Evolutionary conservation across 257 asterid genomes (phyloP).

Genomic region (Solanum sparsipilum): DNA sequence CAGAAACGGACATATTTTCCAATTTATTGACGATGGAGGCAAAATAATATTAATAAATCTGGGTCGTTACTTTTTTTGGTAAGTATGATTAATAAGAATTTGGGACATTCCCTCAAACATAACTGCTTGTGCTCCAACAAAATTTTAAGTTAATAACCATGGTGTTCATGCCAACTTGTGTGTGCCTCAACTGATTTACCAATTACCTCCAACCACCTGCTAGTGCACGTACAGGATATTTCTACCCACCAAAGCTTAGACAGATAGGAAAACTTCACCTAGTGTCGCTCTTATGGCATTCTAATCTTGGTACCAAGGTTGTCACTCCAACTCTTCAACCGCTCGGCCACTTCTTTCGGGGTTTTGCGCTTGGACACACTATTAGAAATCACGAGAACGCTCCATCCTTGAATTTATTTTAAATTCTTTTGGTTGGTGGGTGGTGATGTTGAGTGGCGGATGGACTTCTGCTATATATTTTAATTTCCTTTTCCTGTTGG

Average conservation of each 20-base stretch:
- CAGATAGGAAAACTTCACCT: background rate
- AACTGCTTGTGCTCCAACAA: background rate
- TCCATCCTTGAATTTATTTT: background rate
- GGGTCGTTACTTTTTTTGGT: background rate
- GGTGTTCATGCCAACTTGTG: background rate
- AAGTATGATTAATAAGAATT: background rate
- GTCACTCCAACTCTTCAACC: background rate
- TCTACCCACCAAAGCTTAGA: background rate
- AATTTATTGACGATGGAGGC: background rate
- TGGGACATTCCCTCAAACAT: background rate
- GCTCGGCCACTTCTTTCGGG: background rate
- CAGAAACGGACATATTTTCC: background rate
- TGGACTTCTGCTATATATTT: background rate
- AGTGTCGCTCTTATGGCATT: background rate
- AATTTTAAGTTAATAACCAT: background rate
- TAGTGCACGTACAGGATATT: background rate
- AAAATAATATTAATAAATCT: background rate
- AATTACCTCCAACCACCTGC: background rate
- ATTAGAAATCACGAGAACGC: background rate
- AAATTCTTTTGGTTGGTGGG: background rate
- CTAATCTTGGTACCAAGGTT: background rate
- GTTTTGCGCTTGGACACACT: background rate
- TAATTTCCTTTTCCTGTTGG: background rate
- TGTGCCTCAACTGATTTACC: background rate
- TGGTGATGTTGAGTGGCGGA: background rate